Percentiles rank a stretch among this genome's conserved stretches.
Evolutionary conservation across 1,284 basidiomycete genomes (phyloP).

Genomic region (Cryptococcus depauperatus): DNA sequence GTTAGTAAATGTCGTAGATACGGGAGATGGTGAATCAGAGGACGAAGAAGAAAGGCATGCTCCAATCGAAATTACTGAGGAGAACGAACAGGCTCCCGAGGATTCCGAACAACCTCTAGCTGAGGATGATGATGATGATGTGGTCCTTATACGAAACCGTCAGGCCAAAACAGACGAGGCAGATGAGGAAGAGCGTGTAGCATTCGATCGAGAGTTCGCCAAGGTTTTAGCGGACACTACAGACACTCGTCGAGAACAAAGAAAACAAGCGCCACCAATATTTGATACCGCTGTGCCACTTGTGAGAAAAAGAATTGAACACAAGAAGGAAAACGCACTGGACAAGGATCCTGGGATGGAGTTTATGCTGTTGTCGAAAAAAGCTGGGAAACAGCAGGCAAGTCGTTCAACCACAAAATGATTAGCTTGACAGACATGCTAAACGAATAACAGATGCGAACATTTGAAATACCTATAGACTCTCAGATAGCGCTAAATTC

Average conservation of each 20-base stretch:
- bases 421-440: not conserved
- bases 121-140: conserved; percentile 50
- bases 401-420: conserved; percentile 23
- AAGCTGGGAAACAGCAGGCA: conserved; percentile 86
- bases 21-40: conserved; percentile 41
- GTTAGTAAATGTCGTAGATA: conserved; percentile 55
- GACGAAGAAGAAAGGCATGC: conserved; percentile 14
- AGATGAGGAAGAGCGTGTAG: conserved; percentile 75
- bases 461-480: conserved; percentile 75
- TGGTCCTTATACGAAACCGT: conserved; percentile 51
- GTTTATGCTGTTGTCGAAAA: conserved; percentile 88
- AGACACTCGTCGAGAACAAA: conserved; percentile 69
- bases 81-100: conserved; percentile 3
- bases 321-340: conserved; percentile 40
- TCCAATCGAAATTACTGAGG: conserved; percentile 8
- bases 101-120: conserved; percentile 7
- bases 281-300: conserved; percentile 70
- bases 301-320: conserved; percentile 55
- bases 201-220: conserved; percentile 91
- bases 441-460: conserved; percentile 54
- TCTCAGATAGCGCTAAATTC: conserved; percentile 84
- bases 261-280: conserved; percentile 68
- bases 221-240: conserved; percentile 87
- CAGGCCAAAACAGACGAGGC: conserved; percentile 40
- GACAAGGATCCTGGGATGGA: conserved; percentile 56